These are phyloP conservation scores for Cardamine chenopodiifolia DNA, from an alignment of 345 rosid species.

Conservation along the genomic window DNA sequence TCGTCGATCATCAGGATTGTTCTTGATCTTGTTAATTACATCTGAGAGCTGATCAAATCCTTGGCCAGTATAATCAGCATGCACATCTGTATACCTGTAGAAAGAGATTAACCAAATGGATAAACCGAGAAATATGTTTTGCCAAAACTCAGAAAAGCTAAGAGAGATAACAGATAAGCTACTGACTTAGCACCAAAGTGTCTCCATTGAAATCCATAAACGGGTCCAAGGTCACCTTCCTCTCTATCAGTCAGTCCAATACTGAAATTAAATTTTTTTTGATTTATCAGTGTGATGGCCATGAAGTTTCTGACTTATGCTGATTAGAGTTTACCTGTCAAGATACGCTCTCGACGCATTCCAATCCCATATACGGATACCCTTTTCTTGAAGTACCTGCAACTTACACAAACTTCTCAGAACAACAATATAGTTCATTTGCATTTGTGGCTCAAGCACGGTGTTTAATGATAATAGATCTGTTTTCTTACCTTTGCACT, in stretches of 20 bases:
- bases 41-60: slow-evolving; percentile 95
- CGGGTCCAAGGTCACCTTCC: slow-evolving; percentile 95
- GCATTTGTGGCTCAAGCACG: background rate
- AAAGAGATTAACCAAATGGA: background rate
- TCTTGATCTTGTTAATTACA: slow-evolving; percentile 90
- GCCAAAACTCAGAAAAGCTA: slow-evolving; percentile 1
- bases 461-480: slow-evolving; percentile 4
- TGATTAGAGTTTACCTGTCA: slow-evolving; percentile 54
- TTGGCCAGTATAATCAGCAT: slow-evolving; percentile 90
- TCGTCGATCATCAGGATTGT: slow-evolving; percentile 84
- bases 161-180: slow-evolving; percentile 19
- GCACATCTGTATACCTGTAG: slow-evolving; percentile 88
- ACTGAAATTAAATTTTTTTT: slow-evolving; percentile 58
- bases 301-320: background rate
- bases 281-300: background rate
- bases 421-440: slow-evolving; percentile 2
- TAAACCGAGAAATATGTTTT: slow-evolving; percentile 5
- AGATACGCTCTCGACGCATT: slow-evolving; percentile 95
- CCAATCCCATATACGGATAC: slow-evolving; percentile 92
- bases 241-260: slow-evolving; percentile 79
- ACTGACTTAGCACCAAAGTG: slow-evolving; percentile 95
- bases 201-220: slow-evolving; percentile 99
- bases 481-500: slow-evolving; percentile 69
- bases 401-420: slow-evolving; percentile 22
- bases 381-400: slow-evolving; percentile 94